A percentile compares a stretch with the other conserved stretches of the same genome.
These are phyloP conservation scores for Pichia sp. DNA, from an alignment of 1,139 yeast genomes.

Conservation along the genomic window DNA sequence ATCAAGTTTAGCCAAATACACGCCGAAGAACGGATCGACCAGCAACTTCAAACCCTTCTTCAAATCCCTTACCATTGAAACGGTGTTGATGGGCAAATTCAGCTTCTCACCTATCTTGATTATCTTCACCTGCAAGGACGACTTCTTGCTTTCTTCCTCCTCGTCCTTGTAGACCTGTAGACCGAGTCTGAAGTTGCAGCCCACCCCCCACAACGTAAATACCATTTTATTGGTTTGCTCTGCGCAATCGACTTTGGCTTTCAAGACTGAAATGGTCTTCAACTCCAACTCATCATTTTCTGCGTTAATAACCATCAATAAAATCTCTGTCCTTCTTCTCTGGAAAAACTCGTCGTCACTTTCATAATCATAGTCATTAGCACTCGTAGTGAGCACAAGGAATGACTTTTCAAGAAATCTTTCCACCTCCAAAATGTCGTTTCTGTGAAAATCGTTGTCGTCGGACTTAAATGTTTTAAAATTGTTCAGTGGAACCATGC, in stretches of 20 bases:
- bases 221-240: not conserved
- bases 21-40: slow-evolving; percentile 13
- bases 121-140: slow-evolving; percentile 6
- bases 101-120: not conserved
- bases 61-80: not conserved
- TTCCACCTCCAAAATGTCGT: not conserved
- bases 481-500: not conserved
- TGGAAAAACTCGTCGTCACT: slow-evolving; percentile 8
- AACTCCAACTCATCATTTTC: slow-evolving; percentile 2
- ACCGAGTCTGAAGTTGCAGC: not conserved
- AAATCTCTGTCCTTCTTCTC: slow-evolving; percentile 7
- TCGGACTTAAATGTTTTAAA: slow-evolving; percentile 2
- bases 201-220: slow-evolving; percentile 5
- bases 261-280: slow-evolving; percentile 7
- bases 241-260: slow-evolving; percentile 1
- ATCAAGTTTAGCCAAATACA: slow-evolving; percentile 2
- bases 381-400: slow-evolving; percentile 7
- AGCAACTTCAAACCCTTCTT: not conserved
- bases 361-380: slow-evolving; percentile 5
- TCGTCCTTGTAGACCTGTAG: slow-evolving; percentile 5
- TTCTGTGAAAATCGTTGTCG: slow-evolving; percentile 1
- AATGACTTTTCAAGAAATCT: slow-evolving; percentile 1
- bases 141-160: not conserved
- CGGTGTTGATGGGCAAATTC: not conserved
- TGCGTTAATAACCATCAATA: slow-evolving; percentile 7